phyloP scores from a whole-genome alignment of 164 flowering plant species.

The Akebia trifoliata region DNA sequence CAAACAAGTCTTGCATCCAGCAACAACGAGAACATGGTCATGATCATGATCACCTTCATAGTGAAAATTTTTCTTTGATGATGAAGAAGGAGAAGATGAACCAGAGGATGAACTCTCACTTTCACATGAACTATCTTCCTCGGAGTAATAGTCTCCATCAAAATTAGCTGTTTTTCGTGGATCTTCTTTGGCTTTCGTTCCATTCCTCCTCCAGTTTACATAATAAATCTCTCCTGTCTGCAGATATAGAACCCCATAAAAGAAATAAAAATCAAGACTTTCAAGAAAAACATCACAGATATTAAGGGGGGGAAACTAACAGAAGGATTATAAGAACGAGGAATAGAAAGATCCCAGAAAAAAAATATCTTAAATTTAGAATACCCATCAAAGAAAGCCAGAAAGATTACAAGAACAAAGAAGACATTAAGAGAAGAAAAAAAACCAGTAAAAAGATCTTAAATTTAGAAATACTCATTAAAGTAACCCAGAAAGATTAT shows the following conservation, averaged over 20 bases:
- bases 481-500: too few species aligned
- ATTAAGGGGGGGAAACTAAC: too few species aligned
- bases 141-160: slow-evolving; percentile 31
- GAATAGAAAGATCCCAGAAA: too few species aligned
- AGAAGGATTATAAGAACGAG: too few species aligned
- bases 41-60: slow-evolving; percentile 14
- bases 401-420: too few species aligned
- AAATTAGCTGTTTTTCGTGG: slow-evolving; percentile 41
- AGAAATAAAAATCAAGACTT: not conserved
- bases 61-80: slow-evolving; percentile 12
- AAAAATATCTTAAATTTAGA: too few species aligned
- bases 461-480: too few species aligned
- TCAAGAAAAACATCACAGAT: too few species aligned
- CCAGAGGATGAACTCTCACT: slow-evolving; percentile 49
- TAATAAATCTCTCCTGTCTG: slow-evolving; percentile 92
- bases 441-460: too few species aligned
- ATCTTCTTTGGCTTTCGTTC: slow-evolving; percentile 69
- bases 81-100: slow-evolving; percentile 39
- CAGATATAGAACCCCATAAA: slow-evolving; percentile 4
- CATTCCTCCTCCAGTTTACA: slow-evolving; percentile 76
- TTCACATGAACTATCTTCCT: slow-evolving; percentile 44
- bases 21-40: slow-evolving; percentile 28
- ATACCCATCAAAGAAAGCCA: too few species aligned
- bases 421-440: too few species aligned
- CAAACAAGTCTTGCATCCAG: slow-evolving; percentile 31